phyloP scores from a whole-genome alignment of 139 green algal species.

The Trebouxia sp. region DNA sequence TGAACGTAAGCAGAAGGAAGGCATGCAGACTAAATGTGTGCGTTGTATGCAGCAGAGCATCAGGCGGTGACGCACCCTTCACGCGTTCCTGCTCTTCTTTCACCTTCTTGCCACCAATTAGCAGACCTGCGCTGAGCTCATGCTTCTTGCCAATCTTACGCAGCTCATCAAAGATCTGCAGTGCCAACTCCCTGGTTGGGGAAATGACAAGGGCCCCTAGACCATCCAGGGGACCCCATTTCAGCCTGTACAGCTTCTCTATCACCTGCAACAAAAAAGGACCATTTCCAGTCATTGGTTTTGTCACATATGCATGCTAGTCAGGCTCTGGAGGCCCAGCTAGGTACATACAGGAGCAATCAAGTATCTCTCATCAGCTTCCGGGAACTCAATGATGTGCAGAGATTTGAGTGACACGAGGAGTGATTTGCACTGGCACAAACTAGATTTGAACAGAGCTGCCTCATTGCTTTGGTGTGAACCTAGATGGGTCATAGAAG shows the following conservation, averaged over 20 bases:
- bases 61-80: slow-evolving; percentile 39
- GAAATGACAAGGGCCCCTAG: slow-evolving; percentile 93
- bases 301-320: too few species aligned
- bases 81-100: slow-evolving; percentile 75
- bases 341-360: too few species aligned
- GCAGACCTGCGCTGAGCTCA: slow-evolving; percentile 82
- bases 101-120: slow-evolving; percentile 95
- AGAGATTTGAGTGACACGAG: too few species aligned
- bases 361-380: too few species aligned
- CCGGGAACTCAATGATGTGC: too few species aligned
- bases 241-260: slow-evolving; percentile 85
- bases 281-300: too few species aligned
- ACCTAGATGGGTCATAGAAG: too few species aligned
- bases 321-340: too few species aligned
- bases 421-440: too few species aligned
- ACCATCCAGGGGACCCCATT: slow-evolving; percentile 87
- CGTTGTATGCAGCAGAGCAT: too few species aligned
- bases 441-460: too few species aligned
- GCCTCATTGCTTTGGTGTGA: too few species aligned
- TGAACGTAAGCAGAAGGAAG: neutral
- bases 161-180: slow-evolving; percentile 94
- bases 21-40: neutral
- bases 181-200: slow-evolving; percentile 93
- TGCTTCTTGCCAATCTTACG: slow-evolving; percentile 80
- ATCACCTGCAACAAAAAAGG: slow-evolving; percentile 68